Base-by-base conservation (phyloP, 495 filamentous ascomycete species). In the Annulohypoxylon bovei region DNA sequence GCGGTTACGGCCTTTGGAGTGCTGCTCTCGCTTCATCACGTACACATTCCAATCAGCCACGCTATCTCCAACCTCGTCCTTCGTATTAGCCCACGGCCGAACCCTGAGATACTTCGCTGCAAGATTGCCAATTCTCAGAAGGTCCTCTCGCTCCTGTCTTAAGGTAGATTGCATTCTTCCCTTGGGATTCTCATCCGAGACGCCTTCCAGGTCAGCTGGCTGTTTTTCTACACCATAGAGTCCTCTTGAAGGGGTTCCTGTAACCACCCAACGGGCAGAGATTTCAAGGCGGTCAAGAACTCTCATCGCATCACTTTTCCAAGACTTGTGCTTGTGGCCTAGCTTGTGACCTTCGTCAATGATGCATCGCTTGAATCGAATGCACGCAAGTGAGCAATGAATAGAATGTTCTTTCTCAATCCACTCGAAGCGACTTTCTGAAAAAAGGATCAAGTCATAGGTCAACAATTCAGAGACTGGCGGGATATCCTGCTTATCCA, bases 271-370 rank as follows among this genome's bases (percentile, higher is more conserved):
- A 20, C 91, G 87, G 9, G 92, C 85, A 33, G 93, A 87, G 22
- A 93, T 85, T 30, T 87, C 84, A 5, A 98, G 82, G 50, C 85
- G 83, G 20, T 91, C 86, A 0, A 95, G 81, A 7, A 93, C 84
- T 28, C 85, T 82, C 37, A 90, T 86, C 37, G 93, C 83, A 47
- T 91, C 90, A 14, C 87, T 90, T 61, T 84, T 88, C 35, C 81
- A 81, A n/a, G n/a, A 12, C 85, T 86, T 16, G 81, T 77, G 4
- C 85, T 82, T 79, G 30, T 83, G 86, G 0, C 91, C 90, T 40
- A 97, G 88, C 42, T 86, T 90, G 75, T 98, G 93, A 0, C 95
- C 95, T 84, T 98, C 95, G 60, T 98, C 95, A 32, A 96, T 89
- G 35, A 98, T 93, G 44, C 95, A 86, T 11, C 95, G 87, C 64